Evolutionary conservation across 2,329 filamentous ascomycete genomes (phyloP), one percentile per base, ranked within the genome.

Genomic region (Pestalotiopsis sp.): DNA sequence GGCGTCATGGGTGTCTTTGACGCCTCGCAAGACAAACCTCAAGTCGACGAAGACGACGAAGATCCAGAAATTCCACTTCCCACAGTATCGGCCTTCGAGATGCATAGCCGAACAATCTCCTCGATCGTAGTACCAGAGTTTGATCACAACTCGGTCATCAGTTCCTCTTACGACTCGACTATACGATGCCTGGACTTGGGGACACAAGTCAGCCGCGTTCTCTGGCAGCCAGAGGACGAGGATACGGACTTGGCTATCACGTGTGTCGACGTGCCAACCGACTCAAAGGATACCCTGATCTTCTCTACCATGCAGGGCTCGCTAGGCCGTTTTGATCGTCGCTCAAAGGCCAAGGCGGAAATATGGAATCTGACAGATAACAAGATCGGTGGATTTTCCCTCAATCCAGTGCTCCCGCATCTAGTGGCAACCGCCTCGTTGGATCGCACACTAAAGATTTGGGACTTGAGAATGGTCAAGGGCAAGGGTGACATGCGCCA

Each of bases 351-450:
- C 6, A 85, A 89, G 2, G 86, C 87, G 0, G 88, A 94, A 17
- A 82, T 92, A 1, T 97, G 93, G 87, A 86, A 89, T 9, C 83
- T 98, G 0, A 92, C 91, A 0, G 94, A 97, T 66, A 95, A 97
- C 79, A 99, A 99, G 77, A 98, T 99, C 66, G 96, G 96, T 20
- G 96, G 96, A 0, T 98, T 98, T 79, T 92, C 91, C 0, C 80
- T 98, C 2, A 91, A 97, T 74, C 95, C 96, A 0, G 79, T 91
- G 0, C 87, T 94, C 2, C 91, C 94, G 0, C 93, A 98, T 76
- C 88, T 97, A 3, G 81, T 97, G 0, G 94, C 94, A 0, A 98
- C 96, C 0, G 96, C 95, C 0, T 97, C 93, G 0, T 84, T 99
- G 0, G 96, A 99, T 77, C 88, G 95, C 2, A 97, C 91, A 0